Conservation (phyloP, 192 early-diverging fungal species). For the Coemansia sp. region DNA sequence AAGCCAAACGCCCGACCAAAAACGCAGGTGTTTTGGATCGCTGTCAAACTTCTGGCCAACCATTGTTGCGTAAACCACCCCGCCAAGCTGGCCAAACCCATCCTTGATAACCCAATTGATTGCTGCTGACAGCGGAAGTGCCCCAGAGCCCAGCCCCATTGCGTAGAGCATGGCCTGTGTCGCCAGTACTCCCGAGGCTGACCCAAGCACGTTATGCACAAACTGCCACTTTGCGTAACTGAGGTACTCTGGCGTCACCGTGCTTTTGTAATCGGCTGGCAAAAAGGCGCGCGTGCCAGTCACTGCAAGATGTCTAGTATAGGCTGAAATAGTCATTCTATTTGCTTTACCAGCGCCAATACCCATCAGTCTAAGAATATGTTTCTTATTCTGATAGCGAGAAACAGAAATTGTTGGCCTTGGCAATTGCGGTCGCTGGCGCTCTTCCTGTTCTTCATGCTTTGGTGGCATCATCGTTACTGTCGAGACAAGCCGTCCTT, state of each 20-base stretch:
- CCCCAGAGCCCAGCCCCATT: conserved; percentile 74
- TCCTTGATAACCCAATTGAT: conserved; percentile 94
- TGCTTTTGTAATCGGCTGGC: conserved; percentile 72
- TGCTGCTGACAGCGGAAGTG: conserved; percentile 76
- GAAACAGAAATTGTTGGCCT: background rate
- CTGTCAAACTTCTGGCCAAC: conserved; percentile 78
- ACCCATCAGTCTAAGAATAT: background rate
- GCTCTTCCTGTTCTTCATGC: background rate
- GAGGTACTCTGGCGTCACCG: conserved; percentile 73
- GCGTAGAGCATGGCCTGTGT: conserved; percentile 86
- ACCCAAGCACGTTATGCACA: conserved; percentile 72
- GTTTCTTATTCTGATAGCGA: background rate
- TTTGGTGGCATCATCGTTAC: background rate
- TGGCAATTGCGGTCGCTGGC: background rate
- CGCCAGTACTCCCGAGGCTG: conserved; percentile 77
- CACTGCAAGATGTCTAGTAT: background rate
- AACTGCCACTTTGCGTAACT: conserved; percentile 79
- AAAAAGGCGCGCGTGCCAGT: conserved; percentile 58
- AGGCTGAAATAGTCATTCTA: background rate
- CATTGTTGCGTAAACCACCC: conserved; percentile 77
- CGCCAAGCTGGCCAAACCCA: conserved; percentile 82
- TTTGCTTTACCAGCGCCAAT: background rate
- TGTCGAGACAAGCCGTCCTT: conserved; percentile 5
- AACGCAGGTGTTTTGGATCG: conserved; percentile 79
- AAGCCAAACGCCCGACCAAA: conserved; percentile 69